Conservation (phyloP, 371 early-diverging fungal genomes). For the Haplosporangium sp. region DNA sequence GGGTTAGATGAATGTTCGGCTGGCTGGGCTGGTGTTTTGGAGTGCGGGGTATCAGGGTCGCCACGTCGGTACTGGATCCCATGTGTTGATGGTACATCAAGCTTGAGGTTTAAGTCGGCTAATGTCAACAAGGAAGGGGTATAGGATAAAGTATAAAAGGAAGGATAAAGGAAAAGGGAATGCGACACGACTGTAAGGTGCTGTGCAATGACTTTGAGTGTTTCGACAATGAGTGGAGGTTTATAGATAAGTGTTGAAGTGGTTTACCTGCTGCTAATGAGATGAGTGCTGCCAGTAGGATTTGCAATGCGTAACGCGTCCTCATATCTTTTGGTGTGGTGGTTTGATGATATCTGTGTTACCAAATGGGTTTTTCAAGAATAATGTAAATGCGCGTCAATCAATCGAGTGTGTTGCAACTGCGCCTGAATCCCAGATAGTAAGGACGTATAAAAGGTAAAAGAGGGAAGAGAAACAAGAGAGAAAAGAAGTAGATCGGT, state of each 20-base stretch:
- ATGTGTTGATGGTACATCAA: neutral
- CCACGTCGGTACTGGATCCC: neutral
- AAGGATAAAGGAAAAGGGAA: neutral
- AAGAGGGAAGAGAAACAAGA: no score
- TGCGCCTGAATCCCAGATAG: neutral
- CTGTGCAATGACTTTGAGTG: no score
- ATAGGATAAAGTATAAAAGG: neutral
- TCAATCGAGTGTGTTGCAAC: neutral
- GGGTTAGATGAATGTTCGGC: neutral
- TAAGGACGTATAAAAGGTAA: no score
- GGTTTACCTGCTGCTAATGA: conserved; percentile 8
- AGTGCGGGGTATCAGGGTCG: neutral
- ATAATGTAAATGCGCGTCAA: neutral
- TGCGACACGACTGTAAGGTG: no score
- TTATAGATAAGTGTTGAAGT: neutral
- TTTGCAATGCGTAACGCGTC: neutral
- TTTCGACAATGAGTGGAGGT: neutral
- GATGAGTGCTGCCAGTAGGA: neutral
- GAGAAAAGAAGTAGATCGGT: no score
- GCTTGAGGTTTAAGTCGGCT: neutral
- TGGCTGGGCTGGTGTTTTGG: neutral
- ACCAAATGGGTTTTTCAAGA: neutral
- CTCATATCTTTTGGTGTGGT: conserved; percentile 1
- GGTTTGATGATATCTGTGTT: neutral
- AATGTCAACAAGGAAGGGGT: neutral